A percentile compares a stretch with the other conserved stretches of the same genome.
These are phyloP conservation scores for Globisporangium megalacanthum DNA, from an alignment of 352 stramenopile species.

Conservation along the genomic window DNA sequence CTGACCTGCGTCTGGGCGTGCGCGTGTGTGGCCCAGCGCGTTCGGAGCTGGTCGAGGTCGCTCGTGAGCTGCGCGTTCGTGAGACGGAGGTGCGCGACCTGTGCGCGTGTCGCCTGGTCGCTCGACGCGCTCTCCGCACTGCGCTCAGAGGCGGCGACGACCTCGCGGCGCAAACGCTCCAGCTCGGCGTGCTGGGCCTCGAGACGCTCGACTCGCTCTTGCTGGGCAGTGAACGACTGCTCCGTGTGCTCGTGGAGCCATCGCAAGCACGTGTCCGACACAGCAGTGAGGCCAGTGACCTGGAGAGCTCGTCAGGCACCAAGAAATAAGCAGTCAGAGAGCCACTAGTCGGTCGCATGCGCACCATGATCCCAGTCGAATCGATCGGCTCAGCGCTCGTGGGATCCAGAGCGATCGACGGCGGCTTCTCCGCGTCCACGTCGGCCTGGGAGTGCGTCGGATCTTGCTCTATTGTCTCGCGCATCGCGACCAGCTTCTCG, in stretches of 20 bases:
- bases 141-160: conserved; percentile 20
- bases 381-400: neutral
- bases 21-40: conserved; percentile 14
- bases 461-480: conserved; percentile 27
- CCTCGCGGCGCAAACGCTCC: conserved; percentile 11
- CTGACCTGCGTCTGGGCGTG: conserved; percentile 29
- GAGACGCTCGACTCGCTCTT: conserved; percentile 36
- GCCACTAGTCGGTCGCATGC: neutral
- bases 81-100: conserved; percentile 9
- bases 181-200: conserved; percentile 48
- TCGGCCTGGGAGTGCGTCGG: neutral
- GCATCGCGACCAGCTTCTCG: conserved; percentile 50
- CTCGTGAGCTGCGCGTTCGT: conserved; percentile 19
- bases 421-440: neutral
- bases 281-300: conserved; percentile 31
- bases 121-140: conserved; percentile 9
- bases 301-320: conserved; percentile 10
- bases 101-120: conserved; percentile 8
- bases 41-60: conserved; percentile 12
- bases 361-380: conserved; percentile 5
- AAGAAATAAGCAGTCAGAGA: neutral
- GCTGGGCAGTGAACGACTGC: conserved; percentile 37
- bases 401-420: neutral
- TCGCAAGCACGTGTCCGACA: conserved; percentile 44
- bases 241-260: conserved; percentile 53